phyloP scores from a whole-genome alignment of 2,329 filamentous ascomycete genomes.

The Graphilbum sp. region DNA sequence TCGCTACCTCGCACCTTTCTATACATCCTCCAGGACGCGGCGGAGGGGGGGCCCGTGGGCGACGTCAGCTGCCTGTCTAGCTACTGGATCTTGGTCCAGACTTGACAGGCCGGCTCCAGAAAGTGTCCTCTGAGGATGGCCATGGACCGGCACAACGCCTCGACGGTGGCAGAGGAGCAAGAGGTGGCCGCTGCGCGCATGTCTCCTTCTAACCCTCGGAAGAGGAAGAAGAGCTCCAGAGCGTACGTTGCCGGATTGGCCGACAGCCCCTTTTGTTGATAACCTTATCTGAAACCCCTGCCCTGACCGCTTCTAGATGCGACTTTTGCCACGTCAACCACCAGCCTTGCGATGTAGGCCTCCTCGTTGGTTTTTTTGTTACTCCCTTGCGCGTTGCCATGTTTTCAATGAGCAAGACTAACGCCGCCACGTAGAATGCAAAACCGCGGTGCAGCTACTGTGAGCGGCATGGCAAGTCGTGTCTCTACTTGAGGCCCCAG shows the following conservation, averaged over 20 bases:
- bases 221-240: conserved; percentile 19
- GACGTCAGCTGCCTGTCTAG: too few relatives aligned
- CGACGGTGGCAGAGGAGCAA: conserved; percentile 7
- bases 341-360: conserved; percentile 25
- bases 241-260: conserved; percentile 10
- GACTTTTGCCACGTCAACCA: conserved; percentile 31
- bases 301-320: conserved; percentile 22
- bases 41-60: too few relatives aligned
- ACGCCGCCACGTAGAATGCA: too few relatives aligned
- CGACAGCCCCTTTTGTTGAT: too few relatives aligned
- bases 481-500: conserved; percentile 20
- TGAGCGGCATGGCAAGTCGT: conserved; percentile 21
- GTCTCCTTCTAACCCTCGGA: conserved; percentile 16
- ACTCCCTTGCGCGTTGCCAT: background rate
- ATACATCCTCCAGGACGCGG: too few relatives aligned
- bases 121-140: background rate
- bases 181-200: conserved; percentile 7
- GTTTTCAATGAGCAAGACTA: too few relatives aligned
- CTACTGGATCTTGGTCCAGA: too few relatives aligned
- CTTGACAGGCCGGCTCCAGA: too few relatives aligned
- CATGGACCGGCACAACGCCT: conserved; percentile 7
- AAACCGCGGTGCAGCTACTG: conserved; percentile 29
- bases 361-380: background rate
- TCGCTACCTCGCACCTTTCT: too few relatives aligned
- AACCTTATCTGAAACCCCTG: background rate